Conservation (phyloP, 2,329 filamentous ascomycete genomes). For the Epichloe amarillans region DNA sequence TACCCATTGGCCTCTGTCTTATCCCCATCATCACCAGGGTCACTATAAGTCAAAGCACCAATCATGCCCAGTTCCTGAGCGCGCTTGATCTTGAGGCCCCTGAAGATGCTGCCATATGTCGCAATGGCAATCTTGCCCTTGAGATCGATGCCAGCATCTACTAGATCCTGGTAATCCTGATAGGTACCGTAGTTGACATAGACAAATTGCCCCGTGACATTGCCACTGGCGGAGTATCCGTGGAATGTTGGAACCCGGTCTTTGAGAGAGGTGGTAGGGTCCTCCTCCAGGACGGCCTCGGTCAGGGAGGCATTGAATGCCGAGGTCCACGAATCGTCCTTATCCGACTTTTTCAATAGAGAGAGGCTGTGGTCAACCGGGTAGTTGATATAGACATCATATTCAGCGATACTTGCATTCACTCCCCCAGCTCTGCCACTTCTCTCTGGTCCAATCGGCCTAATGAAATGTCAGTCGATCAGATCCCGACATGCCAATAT, state of each 20-base stretch:
- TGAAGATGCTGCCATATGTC: conserved; percentile 77
- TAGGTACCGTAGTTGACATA: conserved; percentile 89
- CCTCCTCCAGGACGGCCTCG: conserved; percentile 74
- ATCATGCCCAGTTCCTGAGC: conserved; percentile 84
- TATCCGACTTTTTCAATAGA: conserved; percentile 36
- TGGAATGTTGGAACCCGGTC: conserved; percentile 82
- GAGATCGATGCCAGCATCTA: conserved; percentile 60
- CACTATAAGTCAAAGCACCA: conserved; percentile 71
- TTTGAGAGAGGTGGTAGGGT: conserved; percentile 59
- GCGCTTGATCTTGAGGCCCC: conserved; percentile 83
- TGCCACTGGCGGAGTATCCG: conserved; percentile 83
- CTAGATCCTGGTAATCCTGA: conserved; percentile 70
- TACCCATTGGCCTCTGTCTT: conserved; percentile 72
- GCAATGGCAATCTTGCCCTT: conserved; percentile 76
- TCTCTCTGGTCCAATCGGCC: conserved; percentile 62
- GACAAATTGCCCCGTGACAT: conserved; percentile 77
- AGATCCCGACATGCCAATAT: not conserved
- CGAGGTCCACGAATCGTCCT: conserved; percentile 38
- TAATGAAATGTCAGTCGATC: conserved; percentile 14
- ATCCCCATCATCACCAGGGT: conserved; percentile 79
- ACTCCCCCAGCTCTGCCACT: conserved; percentile 64
- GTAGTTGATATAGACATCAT: conserved; percentile 70
- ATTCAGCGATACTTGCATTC: conserved; percentile 48
- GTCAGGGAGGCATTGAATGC: conserved; percentile 69
- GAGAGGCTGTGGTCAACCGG: conserved; percentile 58